Base-by-base conservation (phyloP, 371 early-diverging fungal genomes). In the Batrachochytrium dendrobatidis region DNA sequence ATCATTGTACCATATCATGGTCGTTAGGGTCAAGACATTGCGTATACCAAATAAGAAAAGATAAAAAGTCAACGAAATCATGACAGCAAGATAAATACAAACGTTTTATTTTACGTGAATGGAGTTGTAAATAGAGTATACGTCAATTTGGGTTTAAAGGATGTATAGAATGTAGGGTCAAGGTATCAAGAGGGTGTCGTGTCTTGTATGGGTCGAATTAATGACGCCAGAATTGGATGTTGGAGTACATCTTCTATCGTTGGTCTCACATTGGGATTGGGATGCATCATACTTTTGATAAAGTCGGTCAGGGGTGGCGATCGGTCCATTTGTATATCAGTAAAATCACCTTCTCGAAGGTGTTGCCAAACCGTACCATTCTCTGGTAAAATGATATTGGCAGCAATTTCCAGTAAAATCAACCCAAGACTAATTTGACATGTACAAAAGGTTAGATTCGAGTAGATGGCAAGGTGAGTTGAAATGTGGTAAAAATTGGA, bases 351-450 rank as follows among this genome's bases (percentile, higher is more conserved):
- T 29, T 80, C 60, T 34, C 95, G 82, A 26, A 94, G 79, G 64
- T 79, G 75, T 57, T 89, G 88, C 93, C 93, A 94, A n/a, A 77
- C 76, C 30, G 76, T 78, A 15, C 94, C 95, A 49, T 89, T 89
- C 24, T 86, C 89, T 0, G 95, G 95, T 29, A 92, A 76, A 17
- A 83, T 76, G 17, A 89, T 78, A 43, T 88, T 85, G 18, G 90
- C 83, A 22, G 86, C 73, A 53, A 94, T 80, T 68, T 97, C 98
- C 12, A 96, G 81, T 50, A 91, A 68, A 34, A 94, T 86, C 61
- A 97, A 71, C 3, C 99, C 99, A 7, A 96, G 76, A 69, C 95
- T 88, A 70, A n/a, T n/a, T 59, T 24, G 10, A 15, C 24, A 39
- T 15, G 15, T 20, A 39, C 39, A 39, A 32, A n/a, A n/a, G n/a